Evolutionary conservation across 2,329 filamentous ascomycete species (phyloP), one percentile per base, ranked within the genome.

Genomic region (Alternaria solani): DNA sequence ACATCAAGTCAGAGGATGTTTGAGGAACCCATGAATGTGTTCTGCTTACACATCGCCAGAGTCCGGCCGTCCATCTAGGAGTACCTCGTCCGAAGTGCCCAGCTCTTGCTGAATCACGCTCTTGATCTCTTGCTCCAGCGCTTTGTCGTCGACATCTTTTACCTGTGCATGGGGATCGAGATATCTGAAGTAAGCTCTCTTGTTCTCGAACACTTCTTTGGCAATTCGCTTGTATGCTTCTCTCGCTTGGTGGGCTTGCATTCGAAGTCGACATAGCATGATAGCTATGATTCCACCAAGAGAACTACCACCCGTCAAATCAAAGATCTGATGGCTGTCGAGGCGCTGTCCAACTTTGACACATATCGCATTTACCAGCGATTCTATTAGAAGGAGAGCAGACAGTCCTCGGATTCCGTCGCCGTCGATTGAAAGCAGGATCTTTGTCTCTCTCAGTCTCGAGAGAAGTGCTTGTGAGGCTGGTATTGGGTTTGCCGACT

Each of bases 321-420:
- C 71, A 52, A 76, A 76, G 39, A 76, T 74, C 46, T 75, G 71
- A 30, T 70, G 69, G 6, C 71, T 68, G 18, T 72, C 69, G 11
- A 75, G 42, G 6, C 62, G 66, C 12, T 66, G 65, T 6, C 68
- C 67, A 4, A 75, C 53, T 39, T 70, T 73, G 48, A 62, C 63
- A 57, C 74, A 75, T 2, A 76, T 62, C 3, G 74, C 74, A 51
- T 74, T 73, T 23, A 76, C 69, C 2, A 76, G 61, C 0, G 74
- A 73, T 51, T 76, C 74, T 1, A 76, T 65, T 30, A 75, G 47
- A 4, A 76, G 58, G 8, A 73, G 63, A 26, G 72, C 54, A 18
- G 74, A 75, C 7, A 76, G 63, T 25, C 74, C 74, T 16, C 74
- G 69, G 28, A 76, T 65, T 6, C 74, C 74, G 49, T 75, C 72